Percentiles rank a stretch among this genome's conserved stretches.
phyloP scores from a whole-genome alignment of 2,329 filamentous ascomycete species.

The Elsinoe batatas region DNA sequence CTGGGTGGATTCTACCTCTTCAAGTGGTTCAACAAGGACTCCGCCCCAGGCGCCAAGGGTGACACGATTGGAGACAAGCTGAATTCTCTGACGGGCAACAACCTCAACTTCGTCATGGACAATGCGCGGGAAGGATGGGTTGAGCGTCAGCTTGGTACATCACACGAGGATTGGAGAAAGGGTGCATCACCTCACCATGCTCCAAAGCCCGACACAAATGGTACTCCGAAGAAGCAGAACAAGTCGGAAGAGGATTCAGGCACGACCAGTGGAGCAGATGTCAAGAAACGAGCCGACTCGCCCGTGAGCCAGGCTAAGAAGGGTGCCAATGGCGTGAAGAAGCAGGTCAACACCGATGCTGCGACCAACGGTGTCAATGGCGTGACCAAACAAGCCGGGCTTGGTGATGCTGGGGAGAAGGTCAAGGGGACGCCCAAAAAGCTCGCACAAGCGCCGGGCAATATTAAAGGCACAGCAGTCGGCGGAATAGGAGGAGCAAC shows the following conservation, averaged over 20 bases:
- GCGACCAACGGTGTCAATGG: conserved; percentile 14
- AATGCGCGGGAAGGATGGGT: conserved; percentile 16
- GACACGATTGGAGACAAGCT: conserved; percentile 33
- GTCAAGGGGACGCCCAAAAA: conserved; percentile 11
- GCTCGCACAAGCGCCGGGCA: conserved; percentile 6
- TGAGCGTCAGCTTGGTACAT: background rate
- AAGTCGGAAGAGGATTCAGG: background rate
- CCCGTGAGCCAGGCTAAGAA: background rate
- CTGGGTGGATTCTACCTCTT: conserved; percentile 48
- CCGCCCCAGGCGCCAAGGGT: conserved; percentile 21
- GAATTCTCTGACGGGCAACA: conserved; percentile 31
- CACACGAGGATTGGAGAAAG: conserved; percentile 11
- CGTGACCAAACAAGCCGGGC: conserved; percentile 13
- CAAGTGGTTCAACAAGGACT: conserved; percentile 31
- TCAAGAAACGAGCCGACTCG: conserved; percentile 8
- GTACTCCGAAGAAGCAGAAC: conserved; percentile 13
- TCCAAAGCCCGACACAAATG: conserved; percentile 3
- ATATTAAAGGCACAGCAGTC: conserved; percentile 10
- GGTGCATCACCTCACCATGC: conserved; percentile 7
- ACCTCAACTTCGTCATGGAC: conserved; percentile 28
- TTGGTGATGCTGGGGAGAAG: conserved; percentile 14
- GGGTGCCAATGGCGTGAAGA: background rate
- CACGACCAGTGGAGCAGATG: conserved; percentile 14
- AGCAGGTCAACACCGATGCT: conserved; percentile 14
- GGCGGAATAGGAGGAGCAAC: conserved; percentile 11